Evolutionary conservation across 1,284 basidiomycete species (phyloP).

Genomic region (Inonotus obliquus): DNA sequence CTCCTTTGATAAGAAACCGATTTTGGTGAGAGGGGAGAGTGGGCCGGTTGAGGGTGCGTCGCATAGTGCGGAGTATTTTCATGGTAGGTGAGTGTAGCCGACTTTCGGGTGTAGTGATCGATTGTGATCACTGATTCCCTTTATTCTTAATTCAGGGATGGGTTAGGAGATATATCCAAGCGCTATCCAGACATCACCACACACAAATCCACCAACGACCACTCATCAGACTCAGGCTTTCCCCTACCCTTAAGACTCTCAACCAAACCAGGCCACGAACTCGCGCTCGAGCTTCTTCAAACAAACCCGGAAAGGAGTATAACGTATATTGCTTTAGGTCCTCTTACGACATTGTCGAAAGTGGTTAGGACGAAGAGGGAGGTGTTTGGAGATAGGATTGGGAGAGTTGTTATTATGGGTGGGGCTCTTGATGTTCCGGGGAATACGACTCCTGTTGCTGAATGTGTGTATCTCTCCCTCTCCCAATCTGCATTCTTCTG

Average conservation of each 20-base stretch:
- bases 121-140: background rate
- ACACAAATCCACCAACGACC: slow-evolving; percentile 30
- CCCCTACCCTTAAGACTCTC: slow-evolving; percentile 39
- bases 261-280: slow-evolving; percentile 50
- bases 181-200: slow-evolving; percentile 69
- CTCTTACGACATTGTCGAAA: slow-evolving; percentile 81
- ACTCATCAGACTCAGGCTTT: too few relatives aligned
- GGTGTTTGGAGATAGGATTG: slow-evolving; percentile 56
- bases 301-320: slow-evolving; percentile 58
- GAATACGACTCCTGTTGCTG: slow-evolving; percentile 79
- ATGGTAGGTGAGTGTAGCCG: slow-evolving; percentile 50
- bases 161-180: slow-evolving; percentile 67
- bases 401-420: slow-evolving; percentile 88
- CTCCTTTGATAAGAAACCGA: slow-evolving; percentile 50
- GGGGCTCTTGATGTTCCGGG: slow-evolving; percentile 93
- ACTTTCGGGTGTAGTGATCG: background rate
- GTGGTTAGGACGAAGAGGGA: slow-evolving; percentile 57
- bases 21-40: slow-evolving; percentile 64
- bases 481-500: too few relatives aligned
- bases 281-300: slow-evolving; percentile 64
- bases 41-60: slow-evolving; percentile 73
- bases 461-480: slow-evolving; percentile 47
- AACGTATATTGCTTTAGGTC: slow-evolving; percentile 84
- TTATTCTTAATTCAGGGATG: slow-evolving; percentile 57
- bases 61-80: slow-evolving; percentile 86